Evolutionary conservation across 805 yeast species (phyloP).

Genomic region (Lipomyces anomalus): DNA sequence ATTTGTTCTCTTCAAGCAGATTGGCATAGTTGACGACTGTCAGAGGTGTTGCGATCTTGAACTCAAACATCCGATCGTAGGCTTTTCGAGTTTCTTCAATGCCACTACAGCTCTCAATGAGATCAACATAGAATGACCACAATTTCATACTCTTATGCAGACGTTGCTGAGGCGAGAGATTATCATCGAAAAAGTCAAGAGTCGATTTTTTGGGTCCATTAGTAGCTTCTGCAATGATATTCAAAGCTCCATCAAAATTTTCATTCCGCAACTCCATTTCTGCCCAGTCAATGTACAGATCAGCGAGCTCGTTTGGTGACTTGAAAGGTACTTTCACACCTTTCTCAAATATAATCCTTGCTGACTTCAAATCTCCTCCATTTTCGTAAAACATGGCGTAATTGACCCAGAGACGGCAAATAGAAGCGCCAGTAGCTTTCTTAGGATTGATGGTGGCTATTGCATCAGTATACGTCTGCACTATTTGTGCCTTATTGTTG

Average conservation of each 20-base stretch:
- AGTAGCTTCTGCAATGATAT: slow-evolving; percentile 41
- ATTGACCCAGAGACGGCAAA: slow-evolving; percentile 61
- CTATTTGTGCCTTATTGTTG: slow-evolving; percentile 38
- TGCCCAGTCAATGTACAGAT: slow-evolving; percentile 71
- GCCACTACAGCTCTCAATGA: slow-evolving; percentile 48
- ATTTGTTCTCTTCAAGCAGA: slow-evolving; percentile 46
- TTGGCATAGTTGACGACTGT: slow-evolving; percentile 61
- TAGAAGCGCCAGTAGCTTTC: slow-evolving; percentile 35
- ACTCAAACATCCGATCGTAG: slow-evolving; percentile 50
- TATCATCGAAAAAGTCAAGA: slow-evolving; percentile 38
- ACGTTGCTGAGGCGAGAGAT: slow-evolving; percentile 50
- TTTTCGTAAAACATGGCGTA: slow-evolving; percentile 61
- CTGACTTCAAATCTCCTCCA: slow-evolving; percentile 48
- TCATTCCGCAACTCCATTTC: slow-evolving; percentile 52
- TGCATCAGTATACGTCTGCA: slow-evolving; percentile 60
- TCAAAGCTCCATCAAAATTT: slow-evolving; percentile 42
- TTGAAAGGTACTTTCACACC: slow-evolving; percentile 67
- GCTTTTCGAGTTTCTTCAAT: slow-evolving; percentile 37
- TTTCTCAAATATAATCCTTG: slow-evolving; percentile 56
- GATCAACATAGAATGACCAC: slow-evolving; percentile 71
- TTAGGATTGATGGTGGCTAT: slow-evolving; percentile 60
- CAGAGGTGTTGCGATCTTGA: slow-evolving; percentile 65
- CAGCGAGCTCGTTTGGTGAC: slow-evolving; percentile 56
- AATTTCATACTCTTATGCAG: slow-evolving; percentile 55
- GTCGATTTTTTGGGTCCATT: slow-evolving; percentile 35